Conservation (phyloP, 2,329 filamentous ascomycete species). For the Exophiala bonariae region DNA sequence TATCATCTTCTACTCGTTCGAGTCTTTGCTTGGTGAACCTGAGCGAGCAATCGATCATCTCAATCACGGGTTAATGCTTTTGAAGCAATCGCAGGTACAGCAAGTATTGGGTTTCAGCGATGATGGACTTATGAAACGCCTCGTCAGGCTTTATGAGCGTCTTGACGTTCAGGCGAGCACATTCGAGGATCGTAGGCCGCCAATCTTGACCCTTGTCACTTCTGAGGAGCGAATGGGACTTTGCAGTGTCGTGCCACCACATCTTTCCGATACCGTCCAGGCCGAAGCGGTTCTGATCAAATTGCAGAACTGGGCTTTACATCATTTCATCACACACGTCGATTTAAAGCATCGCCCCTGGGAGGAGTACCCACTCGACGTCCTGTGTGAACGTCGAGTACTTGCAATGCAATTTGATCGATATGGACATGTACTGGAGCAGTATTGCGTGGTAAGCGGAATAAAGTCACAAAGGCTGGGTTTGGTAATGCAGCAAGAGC, state of each 20-base stretch:
- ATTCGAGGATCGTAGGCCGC: conserved; percentile 16
- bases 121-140: no score
- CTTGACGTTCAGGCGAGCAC: conserved; percentile 29
- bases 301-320: conserved; percentile 28
- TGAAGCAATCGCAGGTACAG: no score
- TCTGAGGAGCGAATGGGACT: neutral
- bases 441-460: no score
- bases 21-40: no score
- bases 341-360: conserved; percentile 10
- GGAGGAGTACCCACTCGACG: conserved; percentile 8
- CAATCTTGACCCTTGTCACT: conserved; percentile 19
- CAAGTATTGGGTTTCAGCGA: no score
- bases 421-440: neutral
- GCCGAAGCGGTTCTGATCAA: conserved; percentile 19
- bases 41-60: no score
- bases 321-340: conserved; percentile 21
- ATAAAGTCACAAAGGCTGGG: no score
- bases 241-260: neutral
- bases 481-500: no score
- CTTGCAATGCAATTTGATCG: conserved; percentile 4
- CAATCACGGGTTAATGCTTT: no score
- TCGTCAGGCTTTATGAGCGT: neutral
- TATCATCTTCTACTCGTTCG: no score
- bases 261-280: conserved; percentile 1
- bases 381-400: conserved; percentile 2